Evolutionary conservation across 2,329 filamentous ascomycete species (phyloP), one percentile per base, ranked within the genome.

Genomic region (Pyricularia sp.): DNA sequence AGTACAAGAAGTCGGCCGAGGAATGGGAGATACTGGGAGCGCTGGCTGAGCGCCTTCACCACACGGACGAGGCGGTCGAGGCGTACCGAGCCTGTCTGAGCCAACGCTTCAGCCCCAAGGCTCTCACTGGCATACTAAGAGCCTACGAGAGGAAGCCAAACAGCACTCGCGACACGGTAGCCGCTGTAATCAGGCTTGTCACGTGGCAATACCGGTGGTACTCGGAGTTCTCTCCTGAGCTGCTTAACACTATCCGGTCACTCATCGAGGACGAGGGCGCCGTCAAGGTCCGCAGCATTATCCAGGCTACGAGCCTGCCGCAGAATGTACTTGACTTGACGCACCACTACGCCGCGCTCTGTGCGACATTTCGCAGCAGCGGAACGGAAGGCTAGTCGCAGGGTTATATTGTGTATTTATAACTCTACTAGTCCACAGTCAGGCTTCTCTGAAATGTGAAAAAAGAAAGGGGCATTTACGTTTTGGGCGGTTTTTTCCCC

Each of bases 161-260:
- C 71, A 91, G 90, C 76, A 92, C 90, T 3, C 82, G 91, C 67
- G 89, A 92, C 67, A 91, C 88, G 65, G 83, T 97, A 7, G 89
- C 87, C 31, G 88, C 90, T n/a, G 81, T 97, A 66, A 97, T 99
- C 69, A 83, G 92, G 64, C 80, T 99, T 57, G 91, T 97, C 40
- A 94, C 93, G 13, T 99, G 94, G 94, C 94, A 99, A 78, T 99
- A 97, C 78, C 84, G 94, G 70, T 99, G 94, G 94, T 99, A 99
- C 79, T 97, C 93, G 65, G 94, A 99, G 84, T 99, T 99, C 78
- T 97, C 93, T 22, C 94, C 94, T 0, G 88, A 93, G 68, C 83
- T 99, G 59, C 84, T 99, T 64, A 91, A 88, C 75, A 88, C 90
- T 3, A 90, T 97, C 72, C 88, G 94, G 67, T 92, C 90, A 69